These are phyloP conservation scores for Flagelloscypha sp. DNA, from an alignment of 768 basidiomycete genomes.

Conservation along the genomic window DNA sequence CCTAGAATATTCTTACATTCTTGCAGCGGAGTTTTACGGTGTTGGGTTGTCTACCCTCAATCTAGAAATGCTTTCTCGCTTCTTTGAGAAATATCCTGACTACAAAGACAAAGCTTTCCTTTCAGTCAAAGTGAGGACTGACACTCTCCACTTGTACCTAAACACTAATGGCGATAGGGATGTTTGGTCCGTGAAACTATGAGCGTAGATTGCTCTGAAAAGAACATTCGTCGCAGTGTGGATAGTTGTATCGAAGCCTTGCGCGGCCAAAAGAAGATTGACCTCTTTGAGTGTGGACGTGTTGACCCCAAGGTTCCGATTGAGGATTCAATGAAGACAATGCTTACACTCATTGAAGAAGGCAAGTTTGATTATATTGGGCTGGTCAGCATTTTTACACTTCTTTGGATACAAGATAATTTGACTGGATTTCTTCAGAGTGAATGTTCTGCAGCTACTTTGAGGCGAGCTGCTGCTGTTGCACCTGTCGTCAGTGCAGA, in stretches of 20 bases:
- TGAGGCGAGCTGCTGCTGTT: constrained; percentile 7
- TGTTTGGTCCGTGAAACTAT: no score
- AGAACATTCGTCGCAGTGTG: constrained; percentile 39
- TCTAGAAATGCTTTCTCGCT: constrained; percentile 39
- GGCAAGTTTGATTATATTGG: constrained; percentile 51
- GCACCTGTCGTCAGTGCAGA: constrained; percentile 40
- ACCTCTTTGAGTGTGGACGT: constrained; percentile 45
- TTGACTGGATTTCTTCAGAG: constrained; percentile 44
- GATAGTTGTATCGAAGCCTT: constrained; percentile 32
- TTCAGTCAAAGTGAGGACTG: constrained; percentile 21
- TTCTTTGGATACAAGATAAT: constrained; percentile 41
- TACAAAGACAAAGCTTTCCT: constrained; percentile 20
- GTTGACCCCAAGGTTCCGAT: constrained; percentile 31
- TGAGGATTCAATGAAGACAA: constrained; percentile 32
- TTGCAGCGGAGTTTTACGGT: constrained; percentile 46
- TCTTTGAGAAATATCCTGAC: constrained; percentile 31
- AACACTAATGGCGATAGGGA: no score
- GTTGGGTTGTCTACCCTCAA: constrained; percentile 26
- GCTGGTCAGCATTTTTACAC: constrained; percentile 32
- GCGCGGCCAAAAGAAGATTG: constrained; percentile 41
- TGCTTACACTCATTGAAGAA: constrained; percentile 37
- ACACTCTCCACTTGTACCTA: no score
- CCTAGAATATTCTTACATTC: constrained; percentile 3
- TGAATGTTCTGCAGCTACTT: constrained; percentile 35
- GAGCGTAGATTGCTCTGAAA: constrained; percentile 11